Conservation (phyloP, 495 filamentous ascomycete species). For the Podospora didyma region DNA sequence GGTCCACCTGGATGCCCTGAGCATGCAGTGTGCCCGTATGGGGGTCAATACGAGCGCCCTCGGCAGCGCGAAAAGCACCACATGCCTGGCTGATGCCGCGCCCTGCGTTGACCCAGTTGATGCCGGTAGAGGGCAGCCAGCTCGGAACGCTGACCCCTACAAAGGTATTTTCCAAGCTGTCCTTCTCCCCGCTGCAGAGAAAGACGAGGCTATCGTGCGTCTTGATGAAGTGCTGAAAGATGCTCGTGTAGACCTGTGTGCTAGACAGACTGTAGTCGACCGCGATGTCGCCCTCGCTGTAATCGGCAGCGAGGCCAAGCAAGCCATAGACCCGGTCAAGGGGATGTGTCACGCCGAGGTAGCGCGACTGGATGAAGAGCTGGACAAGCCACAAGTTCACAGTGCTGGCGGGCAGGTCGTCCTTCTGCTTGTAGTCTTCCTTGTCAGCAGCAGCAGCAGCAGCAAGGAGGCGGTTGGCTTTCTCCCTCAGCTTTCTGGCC, state of each 20-base stretch:
- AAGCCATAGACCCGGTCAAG: not conserved
- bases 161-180: not conserved
- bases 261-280: not conserved
- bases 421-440: not conserved
- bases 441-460: not conserved
- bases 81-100: not conserved
- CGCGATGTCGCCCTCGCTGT: not conserved
- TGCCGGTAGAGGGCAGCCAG: not conserved
- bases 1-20: not conserved
- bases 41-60: not conserved
- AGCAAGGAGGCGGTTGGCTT: not conserved
- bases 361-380: not conserved
- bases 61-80: not conserved
- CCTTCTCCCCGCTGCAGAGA: not conserved
- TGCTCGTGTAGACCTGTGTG: not conserved
- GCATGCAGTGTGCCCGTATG: not conserved
- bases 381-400: not conserved
- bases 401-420: not conserved
- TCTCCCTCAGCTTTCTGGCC: not conserved
- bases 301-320: not conserved
- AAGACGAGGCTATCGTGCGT: not conserved
- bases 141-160: not conserved
- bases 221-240: not conserved
- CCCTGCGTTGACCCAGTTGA: not conserved
- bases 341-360: not conserved